phyloP scores from a whole-genome alignment of 1,284 basidiomycete species.

The Ceratobasidium sp. region DNA sequence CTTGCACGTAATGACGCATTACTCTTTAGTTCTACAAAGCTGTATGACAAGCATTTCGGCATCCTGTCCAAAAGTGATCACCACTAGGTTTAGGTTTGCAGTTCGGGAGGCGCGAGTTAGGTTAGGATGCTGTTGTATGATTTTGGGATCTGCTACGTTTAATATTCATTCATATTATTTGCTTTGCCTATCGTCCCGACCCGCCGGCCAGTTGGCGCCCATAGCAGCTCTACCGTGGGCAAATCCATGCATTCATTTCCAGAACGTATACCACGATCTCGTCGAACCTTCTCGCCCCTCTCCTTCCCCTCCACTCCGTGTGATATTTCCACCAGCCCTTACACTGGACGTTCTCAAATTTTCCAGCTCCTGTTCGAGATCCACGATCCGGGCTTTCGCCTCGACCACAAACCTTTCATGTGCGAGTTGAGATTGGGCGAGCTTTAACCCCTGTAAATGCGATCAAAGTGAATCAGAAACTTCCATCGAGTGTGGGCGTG shows the following conservation, averaged over 20 bases:
- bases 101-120: too few species aligned
- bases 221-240: too few species aligned
- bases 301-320: not conserved
- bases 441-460: slow-evolving; percentile 28
- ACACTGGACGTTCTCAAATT: slow-evolving; percentile 7
- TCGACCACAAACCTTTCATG: slow-evolving; percentile 75
- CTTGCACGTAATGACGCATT: not conserved
- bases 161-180: too few species aligned
- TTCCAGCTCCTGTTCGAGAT: slow-evolving; percentile 68
- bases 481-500: too few species aligned
- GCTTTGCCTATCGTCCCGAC: too few species aligned
- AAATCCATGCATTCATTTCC: too few species aligned
- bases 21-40: slow-evolving; percentile 66
- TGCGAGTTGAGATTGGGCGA: slow-evolving; percentile 45
- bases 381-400: slow-evolving; percentile 58
- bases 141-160: slow-evolving; percentile 14
- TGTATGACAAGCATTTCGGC: slow-evolving; percentile 71
- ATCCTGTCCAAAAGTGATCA: slow-evolving; percentile 58
- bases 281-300: not conserved
- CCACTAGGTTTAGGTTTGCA: slow-evolving; percentile 13
- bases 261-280: slow-evolving; percentile 17
- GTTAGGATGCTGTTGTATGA: slow-evolving; percentile 32
- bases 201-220: too few species aligned
- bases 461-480: slow-evolving; percentile 21
- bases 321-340: not conserved